phyloP scores from a whole-genome alignment of 495 filamentous ascomycete genomes.

The Entonaema liquescens region DNA sequence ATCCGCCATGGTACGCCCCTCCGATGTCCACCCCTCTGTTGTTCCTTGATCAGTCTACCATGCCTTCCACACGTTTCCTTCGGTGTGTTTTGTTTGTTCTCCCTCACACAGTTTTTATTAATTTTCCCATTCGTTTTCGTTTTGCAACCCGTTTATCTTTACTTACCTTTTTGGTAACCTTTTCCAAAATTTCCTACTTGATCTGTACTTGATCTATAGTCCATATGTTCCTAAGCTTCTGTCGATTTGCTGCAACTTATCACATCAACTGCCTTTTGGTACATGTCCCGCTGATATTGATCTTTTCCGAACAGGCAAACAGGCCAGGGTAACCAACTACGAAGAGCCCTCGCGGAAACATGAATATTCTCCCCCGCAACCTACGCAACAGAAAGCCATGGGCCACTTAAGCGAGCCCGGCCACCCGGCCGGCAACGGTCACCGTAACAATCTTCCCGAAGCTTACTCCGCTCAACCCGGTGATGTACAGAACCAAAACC shows the following conservation, averaged over 20 bases:
- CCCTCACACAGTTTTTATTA: background rate
- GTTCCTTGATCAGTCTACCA: conserved; percentile 13
- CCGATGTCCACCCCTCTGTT: conserved; percentile 7
- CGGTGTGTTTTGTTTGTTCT: conserved; percentile 18
- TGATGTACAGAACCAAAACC: conserved; percentile 63
- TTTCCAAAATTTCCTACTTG: background rate
- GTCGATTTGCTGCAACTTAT: background rate
- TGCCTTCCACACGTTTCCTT: conserved; percentile 6
- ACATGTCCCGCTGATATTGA: conserved; percentile 46
- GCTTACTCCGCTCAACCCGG: conserved; percentile 67
- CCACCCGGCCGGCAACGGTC: conserved; percentile 53
- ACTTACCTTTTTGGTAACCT: background rate
- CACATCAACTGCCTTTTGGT: conserved; percentile 11
- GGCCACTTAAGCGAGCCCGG: conserved; percentile 59
- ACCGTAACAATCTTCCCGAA: conserved; percentile 48
- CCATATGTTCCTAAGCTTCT: background rate
- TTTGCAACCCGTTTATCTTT: background rate
- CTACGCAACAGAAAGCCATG: conserved; percentile 53
- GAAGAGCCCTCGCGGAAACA: conserved; percentile 60
- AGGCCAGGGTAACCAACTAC: conserved; percentile 77
- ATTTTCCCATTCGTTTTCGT: background rate
- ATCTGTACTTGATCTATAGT: background rate
- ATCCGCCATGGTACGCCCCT: conserved; percentile 82
- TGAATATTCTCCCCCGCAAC: conserved; percentile 65
- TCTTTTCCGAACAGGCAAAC: conserved; percentile 66